These are phyloP conservation scores for Suillus subluteus DNA, from an alignment of 768 basidiomycete species.

Conservation along the genomic window DNA sequence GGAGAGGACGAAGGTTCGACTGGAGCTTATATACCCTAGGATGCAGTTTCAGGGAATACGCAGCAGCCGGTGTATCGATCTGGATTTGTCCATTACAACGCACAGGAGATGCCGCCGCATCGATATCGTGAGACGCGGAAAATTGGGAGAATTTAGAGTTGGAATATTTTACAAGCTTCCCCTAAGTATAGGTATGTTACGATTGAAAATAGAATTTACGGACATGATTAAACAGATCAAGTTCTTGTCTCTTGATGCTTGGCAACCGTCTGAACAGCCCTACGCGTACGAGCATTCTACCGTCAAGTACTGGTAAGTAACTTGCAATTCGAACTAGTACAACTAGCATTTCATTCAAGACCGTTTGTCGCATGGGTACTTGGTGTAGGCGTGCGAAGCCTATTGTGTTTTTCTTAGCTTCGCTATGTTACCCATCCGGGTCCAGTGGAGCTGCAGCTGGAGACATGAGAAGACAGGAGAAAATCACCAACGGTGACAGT, in stretches of 20 bases:
- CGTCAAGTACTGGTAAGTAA: neutral
- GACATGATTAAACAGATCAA: neutral
- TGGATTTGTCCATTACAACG: neutral
- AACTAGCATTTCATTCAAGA: neutral
- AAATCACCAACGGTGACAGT: neutral
- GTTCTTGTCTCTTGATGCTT: neutral
- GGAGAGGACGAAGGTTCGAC: neutral
- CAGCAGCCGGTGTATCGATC: neutral
- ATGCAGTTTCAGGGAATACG: neutral
- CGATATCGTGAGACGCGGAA: neutral
- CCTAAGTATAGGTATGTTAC: neutral
- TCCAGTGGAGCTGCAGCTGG: neutral
- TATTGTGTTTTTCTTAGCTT: neutral
- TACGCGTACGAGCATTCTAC: neutral
- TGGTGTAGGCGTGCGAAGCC: neutral
- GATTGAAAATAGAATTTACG: neutral
- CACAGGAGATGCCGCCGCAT: neutral
- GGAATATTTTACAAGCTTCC: neutral
- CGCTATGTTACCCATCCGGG: neutral
- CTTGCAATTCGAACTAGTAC: neutral
- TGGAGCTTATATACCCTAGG: constrained; percentile 1
- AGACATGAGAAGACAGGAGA: constrained; percentile 4
- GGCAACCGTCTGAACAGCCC: neutral
- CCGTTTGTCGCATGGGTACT: neutral
- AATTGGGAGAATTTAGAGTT: neutral